A percentile compares a stretch with the other conserved stretches of the same genome.
Conservation (phyloP, 352 stramenopile genomes). For the Thraustochytrium sp. region DNA sequence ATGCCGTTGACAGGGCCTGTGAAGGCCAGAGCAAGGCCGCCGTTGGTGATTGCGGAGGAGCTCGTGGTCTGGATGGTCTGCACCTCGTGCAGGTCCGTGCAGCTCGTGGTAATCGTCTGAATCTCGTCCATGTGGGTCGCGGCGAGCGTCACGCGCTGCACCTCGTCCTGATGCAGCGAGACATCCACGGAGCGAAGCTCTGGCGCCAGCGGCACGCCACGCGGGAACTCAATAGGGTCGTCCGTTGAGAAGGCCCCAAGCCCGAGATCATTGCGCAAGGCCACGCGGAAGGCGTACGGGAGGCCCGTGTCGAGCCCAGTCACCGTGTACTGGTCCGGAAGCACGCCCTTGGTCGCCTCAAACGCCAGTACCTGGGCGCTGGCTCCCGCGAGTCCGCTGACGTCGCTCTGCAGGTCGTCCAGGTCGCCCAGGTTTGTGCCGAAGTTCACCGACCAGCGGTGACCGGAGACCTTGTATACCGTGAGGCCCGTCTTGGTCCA, state of each 20-base stretch:
- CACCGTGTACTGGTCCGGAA: slow-evolving; percentile 40
- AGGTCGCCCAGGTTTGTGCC: slow-evolving; percentile 37
- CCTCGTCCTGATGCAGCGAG: slow-evolving; percentile 81
- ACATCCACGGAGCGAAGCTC: slow-evolving; percentile 35
- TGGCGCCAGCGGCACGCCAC: not conserved
- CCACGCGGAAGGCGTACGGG: slow-evolving; percentile 23
- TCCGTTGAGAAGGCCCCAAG: slow-evolving; percentile 23
- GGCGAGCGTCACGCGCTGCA: slow-evolving; percentile 82
- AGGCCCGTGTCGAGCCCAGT: slow-evolving; percentile 30
- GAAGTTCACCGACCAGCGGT: slow-evolving; percentile 37
- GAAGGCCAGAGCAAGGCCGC: not conserved
- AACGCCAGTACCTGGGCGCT: not conserved
- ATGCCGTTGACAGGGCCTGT: not conserved
- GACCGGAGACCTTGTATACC: slow-evolving; percentile 39
- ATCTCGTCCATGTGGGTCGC: slow-evolving; percentile 81
- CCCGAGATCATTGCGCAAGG: slow-evolving; percentile 10
- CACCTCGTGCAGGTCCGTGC: slow-evolving; percentile 83
- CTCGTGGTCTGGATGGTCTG: slow-evolving; percentile 62
- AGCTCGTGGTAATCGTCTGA: slow-evolving; percentile 57
- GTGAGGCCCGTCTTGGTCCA: slow-evolving; percentile 4
- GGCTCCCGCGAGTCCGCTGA: not conserved
- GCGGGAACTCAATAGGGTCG: slow-evolving; percentile 20
- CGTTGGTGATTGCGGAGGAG: not conserved
- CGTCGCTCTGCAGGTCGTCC: not conserved
- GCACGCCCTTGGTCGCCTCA: slow-evolving; percentile 26